Evolutionary conservation across 2,329 filamentous ascomycete species (phyloP), one percentile per base, ranked within the genome.

Genomic region (Calycina herbarum): DNA sequence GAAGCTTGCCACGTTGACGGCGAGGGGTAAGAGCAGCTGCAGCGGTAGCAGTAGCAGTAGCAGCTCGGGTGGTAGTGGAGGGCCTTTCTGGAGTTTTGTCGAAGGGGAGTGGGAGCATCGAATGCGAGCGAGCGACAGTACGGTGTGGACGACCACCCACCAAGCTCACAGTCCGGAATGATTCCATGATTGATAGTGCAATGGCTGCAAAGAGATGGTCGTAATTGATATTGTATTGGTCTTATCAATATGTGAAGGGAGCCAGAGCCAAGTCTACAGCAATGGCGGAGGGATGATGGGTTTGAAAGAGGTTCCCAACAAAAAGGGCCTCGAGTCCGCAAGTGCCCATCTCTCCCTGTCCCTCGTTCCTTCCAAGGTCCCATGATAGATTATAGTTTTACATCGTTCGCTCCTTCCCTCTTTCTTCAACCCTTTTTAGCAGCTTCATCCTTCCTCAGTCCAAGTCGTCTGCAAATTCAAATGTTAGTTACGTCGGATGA

Each of bases 371-470:
- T 29, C 54, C 54, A 17, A 31, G 13, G 5, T n/a, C n/a, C 27
- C 27, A 31, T 33, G 54, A 5, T 24, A 5, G 45, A 24, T 27
- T 51, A 10, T 51, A 51, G 45, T 51, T 51, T 51, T 51, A 57
- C 54, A 57, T 20, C 5, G 6, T 35, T 17, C 11, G 27, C 54
- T 15, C 24, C 58, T 27, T 60, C 38, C 58, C n/a, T 27, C 31
- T 38, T 38, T 45, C 33, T 60, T 42, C 38, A 60, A 24, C 24
- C 38, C 24, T 60, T 60, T 38, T 60, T 60, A 8, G 54, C 31
- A 57, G 33, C 59, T 54, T 61, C 59, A 40, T 51, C 59, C 59
- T 51, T 61, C 38, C 58, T 20, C 8, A 60, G 15, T 13, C 58
- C 58, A 13, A 60, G 33, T 42, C 58, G 17, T 33, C 58, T 60